Evolutionary conservation across 2,329 filamentous ascomycete genomes (phyloP), one percentile per base, ranked within the genome.

Genomic region (Exophiala xenobiotica): DNA sequence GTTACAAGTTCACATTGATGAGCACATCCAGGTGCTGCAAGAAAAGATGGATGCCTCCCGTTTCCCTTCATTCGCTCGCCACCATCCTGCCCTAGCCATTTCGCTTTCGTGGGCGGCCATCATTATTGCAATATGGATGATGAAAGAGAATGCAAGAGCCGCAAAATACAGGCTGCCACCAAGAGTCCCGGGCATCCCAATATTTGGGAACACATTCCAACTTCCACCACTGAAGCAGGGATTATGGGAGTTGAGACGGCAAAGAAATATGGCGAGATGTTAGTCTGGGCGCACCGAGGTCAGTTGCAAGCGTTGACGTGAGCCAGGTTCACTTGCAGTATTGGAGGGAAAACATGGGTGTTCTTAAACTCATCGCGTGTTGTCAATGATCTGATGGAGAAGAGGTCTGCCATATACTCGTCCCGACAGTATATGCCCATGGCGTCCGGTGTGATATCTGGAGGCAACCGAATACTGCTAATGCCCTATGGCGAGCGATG

Each of bases 391-490:
- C 61, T 74, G 6, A 62, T 70, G 14, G 70, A 70, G 12, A 66
- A 65, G 40, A 64, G 67, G 29, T 63, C 67, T 1, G 57, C 46
- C 19, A 63, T 68, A 19, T 74, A 73, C 51, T 67, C 68, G 14
- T 67, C 68, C 3, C 59, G 70, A 2, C 64, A 67, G 2, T 23
- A 47, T 6, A 49, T 61, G 7, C 37, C 58, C 9, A 51, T 64
- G 20, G 33, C 58, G 14, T 49, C 58, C 3, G 61, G 65, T 19
- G 60, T 65, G 33, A 45, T 67, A 4, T 61, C 63, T 16, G 54
- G 57, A 44, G 69, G 67, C 24, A 66, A 69, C 3, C 69, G 66
- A n/a, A 67, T 77, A n/a, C 63, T 78, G 16, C 69, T 78, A 3
- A 71, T 77, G 60, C 74, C 73, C 1, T 59, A 59, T 42, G 46